phyloP scores from a whole-genome alignment of 1,284 basidiomycete species.

The Ceratobasidium sp. region DNA sequence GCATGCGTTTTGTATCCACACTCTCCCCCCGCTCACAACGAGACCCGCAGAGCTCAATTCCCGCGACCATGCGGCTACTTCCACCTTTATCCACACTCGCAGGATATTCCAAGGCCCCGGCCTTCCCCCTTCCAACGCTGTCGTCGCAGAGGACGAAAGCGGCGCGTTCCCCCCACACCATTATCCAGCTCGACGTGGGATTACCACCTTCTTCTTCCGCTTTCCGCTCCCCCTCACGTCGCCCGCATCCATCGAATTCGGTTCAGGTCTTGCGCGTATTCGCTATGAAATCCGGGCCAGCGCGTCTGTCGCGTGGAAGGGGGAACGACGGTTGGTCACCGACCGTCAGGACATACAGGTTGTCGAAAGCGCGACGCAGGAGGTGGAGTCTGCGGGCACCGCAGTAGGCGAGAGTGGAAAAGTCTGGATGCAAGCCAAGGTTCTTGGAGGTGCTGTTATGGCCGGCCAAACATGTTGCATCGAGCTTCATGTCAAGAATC shows the following conservation, averaged over 20 bases:
- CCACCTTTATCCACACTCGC: conserved; percentile 70
- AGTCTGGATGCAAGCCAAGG: conserved; percentile 71
- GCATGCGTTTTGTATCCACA: conserved; percentile 50
- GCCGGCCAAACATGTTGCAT: conserved; percentile 72
- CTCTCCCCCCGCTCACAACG: conserved; percentile 8
- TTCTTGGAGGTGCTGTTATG: conserved; percentile 67
- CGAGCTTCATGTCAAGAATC: conserved; percentile 78
- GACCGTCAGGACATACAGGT: conserved; percentile 68
- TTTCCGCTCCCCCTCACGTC: conserved; percentile 69
- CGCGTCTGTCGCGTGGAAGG: conserved; percentile 74
- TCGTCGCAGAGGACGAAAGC: conserved; percentile 64
- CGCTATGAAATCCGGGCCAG: conserved; percentile 73
- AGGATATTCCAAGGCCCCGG: conserved; percentile 70
- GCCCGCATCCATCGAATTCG: conserved; percentile 73
- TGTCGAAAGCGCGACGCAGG: conserved; percentile 55
- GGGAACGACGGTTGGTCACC: conserved; percentile 68
- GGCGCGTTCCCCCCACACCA: conserved; percentile 66
- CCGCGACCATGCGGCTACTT: conserved; percentile 76
- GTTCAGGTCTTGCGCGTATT: conserved; percentile 67
- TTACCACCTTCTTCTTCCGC: conserved; percentile 75
- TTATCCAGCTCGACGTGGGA: conserved; percentile 70
- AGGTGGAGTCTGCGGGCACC: conserved; percentile 55
- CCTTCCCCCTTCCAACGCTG: conserved; percentile 79
- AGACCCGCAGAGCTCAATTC: conserved; percentile 67
- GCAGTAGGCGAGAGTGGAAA: conserved; percentile 76